Percentiles rank a stretch among this genome's conserved stretches.
phyloP scores from a whole-genome alignment of 139 green algal genomes.

The Tetradesmus lagerheimii region DNA sequence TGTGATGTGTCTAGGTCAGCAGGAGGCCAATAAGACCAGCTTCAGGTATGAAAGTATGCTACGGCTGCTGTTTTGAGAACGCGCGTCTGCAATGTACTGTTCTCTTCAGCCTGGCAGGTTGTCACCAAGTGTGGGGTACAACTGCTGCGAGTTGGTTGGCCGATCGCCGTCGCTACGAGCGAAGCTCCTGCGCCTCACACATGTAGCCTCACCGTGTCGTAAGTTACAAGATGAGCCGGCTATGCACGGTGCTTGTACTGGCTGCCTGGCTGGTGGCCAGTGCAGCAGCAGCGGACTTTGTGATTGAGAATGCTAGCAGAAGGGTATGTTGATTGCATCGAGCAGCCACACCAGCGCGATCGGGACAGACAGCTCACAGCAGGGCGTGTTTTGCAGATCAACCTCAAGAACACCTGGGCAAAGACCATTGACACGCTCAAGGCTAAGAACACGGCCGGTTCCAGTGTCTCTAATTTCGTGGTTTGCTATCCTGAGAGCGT shows the following conservation, averaged over 20 bases:
- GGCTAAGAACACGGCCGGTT: constrained; percentile 62
- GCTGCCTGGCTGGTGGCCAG: constrained; percentile 9
- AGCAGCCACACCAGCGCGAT: neutral
- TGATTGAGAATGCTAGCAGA: constrained; percentile 21
- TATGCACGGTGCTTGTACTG: neutral
- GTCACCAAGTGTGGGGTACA: neutral
- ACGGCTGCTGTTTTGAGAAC: too few relatives aligned
- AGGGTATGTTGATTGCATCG: constrained; percentile 10
- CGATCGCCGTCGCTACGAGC: neutral
- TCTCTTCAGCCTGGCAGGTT: too few relatives aligned
- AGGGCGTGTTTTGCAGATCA: constrained; percentile 30
- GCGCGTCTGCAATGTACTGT: too few relatives aligned
- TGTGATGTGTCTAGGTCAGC: too few relatives aligned
- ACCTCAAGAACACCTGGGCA: constrained; percentile 41
- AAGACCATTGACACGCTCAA: constrained; percentile 61
- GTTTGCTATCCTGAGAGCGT: constrained; percentile 52
- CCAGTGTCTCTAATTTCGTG: constrained; percentile 34
- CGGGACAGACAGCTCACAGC: neutral
- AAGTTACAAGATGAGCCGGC: neutral
- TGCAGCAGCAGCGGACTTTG: constrained; percentile 18
- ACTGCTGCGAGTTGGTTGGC: neutral
- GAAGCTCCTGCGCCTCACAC: neutral
- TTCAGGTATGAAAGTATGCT: too few relatives aligned
- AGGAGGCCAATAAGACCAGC: too few relatives aligned
- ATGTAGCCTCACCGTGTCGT: neutral